A percentile compares a stretch with the other conserved stretches of the same genome.
Evolutionary conservation across 306 rosid genomes (phyloP).

Genomic region (Corylus americana): DNA sequence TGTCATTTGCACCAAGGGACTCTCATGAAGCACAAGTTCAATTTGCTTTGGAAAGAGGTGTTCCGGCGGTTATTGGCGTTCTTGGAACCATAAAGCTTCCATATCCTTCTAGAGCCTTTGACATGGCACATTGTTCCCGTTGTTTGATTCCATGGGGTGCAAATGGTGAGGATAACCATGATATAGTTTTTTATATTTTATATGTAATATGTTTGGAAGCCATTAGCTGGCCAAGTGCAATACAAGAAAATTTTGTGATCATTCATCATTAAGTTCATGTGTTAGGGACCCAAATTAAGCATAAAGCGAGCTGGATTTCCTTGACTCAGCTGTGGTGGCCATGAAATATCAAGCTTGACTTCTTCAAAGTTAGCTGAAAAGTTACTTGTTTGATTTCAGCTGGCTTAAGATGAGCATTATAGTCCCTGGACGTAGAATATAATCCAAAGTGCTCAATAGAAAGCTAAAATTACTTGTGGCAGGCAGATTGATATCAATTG

Average conservation of each 20-base stretch:
- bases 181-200: neutral
- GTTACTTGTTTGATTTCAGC: neutral
- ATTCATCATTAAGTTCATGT: conserved; percentile 12
- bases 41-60: conserved; percentile 93
- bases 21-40: conserved; percentile 93
- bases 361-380: neutral
- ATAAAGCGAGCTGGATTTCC: neutral
- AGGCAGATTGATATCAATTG: neutral
- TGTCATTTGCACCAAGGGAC: conserved; percentile 87
- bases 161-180: conserved; percentile 53
- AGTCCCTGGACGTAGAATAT: neutral
- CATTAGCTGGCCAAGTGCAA: conserved; percentile 5
- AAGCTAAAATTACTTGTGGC: neutral
- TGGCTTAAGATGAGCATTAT: neutral
- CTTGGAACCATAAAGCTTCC: conserved; percentile 82
- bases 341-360: neutral
- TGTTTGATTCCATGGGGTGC: conserved; percentile 80
- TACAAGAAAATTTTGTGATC: conserved; percentile 10
- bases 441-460: neutral
- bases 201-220: neutral
- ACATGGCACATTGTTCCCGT: conserved; percentile 93
- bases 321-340: conserved; percentile 4
- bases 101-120: conserved; percentile 75
- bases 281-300: conserved; percentile 9
- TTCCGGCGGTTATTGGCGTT: conserved; percentile 82